Evolutionary conservation across 305 asterid species (phyloP), one percentile per base, ranked within the genome.

Genomic region (Petunia hybrid): DNA sequence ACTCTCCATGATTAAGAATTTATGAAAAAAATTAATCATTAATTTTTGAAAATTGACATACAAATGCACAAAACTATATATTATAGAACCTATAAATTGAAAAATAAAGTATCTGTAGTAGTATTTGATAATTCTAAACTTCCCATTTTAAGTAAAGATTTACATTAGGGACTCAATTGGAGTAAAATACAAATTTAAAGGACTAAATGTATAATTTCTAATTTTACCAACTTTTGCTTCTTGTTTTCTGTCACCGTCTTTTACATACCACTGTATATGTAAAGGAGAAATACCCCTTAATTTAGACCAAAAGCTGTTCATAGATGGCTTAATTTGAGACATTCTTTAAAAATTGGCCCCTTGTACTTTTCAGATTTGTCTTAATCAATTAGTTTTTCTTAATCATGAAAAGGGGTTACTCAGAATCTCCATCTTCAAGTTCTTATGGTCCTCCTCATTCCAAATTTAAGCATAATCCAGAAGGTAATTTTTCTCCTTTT

Each of bases 341-440:
- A 13, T 5, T 1, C 1, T n/a, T 7, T 2, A 40, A 5, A 40
- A n/a, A n/a, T 42, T 8, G n/a, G 12, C 57, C 14, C 57, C 57
- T 22, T 51, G 57, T 67, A 67, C 7, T 55, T 22, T 48, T 8
- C 46, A 73, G 46, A 73, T 36, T 73, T 73, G 36, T 73, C 14
- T 6, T 36, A 36, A 36, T 51, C 45, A 2, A 38, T 38, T 71
- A 46, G 43, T 71, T 12, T 63, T 63, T 62, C 64, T 64, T 64
- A n/a, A 65, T 36, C 75, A 97, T 97, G 99, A 97, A 97, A 89
- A 88, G 99, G 84, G 84, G 96, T 48, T 94, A 91, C 86, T 86
- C 84, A 77, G 96, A 90, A 66, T 90, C 97, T 80, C 89, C 99
- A 51, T 83, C 99, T 42, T 92, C 97, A 4, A 90, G 88, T 86